Conservation (phyloP, 139 green algal species). For the Picochlorum sp. region DNA sequence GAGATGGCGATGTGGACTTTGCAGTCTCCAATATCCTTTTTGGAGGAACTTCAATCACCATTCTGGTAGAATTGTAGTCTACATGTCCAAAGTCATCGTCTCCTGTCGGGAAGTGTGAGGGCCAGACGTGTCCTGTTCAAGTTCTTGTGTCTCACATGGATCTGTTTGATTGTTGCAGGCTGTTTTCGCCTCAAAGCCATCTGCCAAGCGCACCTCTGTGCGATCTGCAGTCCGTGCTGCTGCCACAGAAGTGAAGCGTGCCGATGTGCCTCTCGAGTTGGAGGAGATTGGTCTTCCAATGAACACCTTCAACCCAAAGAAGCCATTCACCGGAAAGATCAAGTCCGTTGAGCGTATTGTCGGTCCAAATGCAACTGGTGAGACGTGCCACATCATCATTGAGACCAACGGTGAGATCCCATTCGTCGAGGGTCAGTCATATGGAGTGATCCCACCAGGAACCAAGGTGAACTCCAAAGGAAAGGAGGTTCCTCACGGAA, state of each 20-base stretch:
- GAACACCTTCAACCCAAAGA: constrained; percentile 77
- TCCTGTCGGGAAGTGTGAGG: no score
- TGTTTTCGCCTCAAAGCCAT: no score
- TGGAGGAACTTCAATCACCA: no score
- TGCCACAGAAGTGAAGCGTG: constrained; percentile 14
- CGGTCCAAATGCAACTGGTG: constrained; percentile 77
- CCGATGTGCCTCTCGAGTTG: constrained; percentile 52
- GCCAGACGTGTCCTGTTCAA: no score
- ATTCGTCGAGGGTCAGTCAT: constrained; percentile 97
- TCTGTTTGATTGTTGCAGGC: no score
- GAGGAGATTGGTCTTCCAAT: constrained; percentile 74
- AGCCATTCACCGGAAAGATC: constrained; percentile 49
- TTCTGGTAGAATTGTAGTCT: no score
- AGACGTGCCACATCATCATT: constrained; percentile 91
- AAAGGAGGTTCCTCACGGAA: constrained; percentile 91
- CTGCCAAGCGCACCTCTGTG: no score
- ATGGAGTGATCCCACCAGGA: constrained; percentile 95
- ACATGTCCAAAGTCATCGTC: no score
- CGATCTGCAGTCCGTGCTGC: background rate
- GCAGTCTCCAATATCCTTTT: no score
- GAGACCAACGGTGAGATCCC: constrained; percentile 89
- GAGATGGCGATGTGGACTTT: no score
- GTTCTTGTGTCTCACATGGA: no score
- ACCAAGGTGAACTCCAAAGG: constrained; percentile 91
- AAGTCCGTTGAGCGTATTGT: constrained; percentile 90